Conservation (phyloP, 164 flowering plant genomes). For the Dillenia suffruticosa region DNA sequence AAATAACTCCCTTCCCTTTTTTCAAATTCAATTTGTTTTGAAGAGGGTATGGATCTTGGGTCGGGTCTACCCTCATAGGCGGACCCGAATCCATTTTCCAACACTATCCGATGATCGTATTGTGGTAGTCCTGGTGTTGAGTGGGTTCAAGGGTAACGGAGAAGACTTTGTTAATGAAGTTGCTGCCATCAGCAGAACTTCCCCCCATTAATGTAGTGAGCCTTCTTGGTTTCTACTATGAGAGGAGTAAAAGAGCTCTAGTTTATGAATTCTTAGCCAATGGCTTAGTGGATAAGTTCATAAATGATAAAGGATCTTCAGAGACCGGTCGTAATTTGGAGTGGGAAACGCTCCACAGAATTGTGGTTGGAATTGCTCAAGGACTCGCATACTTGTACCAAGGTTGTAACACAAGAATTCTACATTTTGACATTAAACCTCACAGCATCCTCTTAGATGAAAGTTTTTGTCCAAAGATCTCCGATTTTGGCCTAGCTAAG, state of each 20-base stretch:
- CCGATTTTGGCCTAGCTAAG: constrained; percentile 34
- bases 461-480: constrained; percentile 23
- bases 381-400: too few relatives aligned
- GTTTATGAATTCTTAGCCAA: not conserved
- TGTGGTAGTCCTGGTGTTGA: not conserved
- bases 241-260: not conserved
- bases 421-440: too few relatives aligned
- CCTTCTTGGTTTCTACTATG: not conserved
- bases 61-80: too few relatives aligned
- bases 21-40: too few relatives aligned
- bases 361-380: too few relatives aligned
- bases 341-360: not conserved
- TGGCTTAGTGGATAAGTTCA: not conserved
- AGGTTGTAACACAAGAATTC: too few relatives aligned
- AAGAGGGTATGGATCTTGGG: too few relatives aligned
- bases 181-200: constrained; percentile 1
- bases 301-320: not conserved
- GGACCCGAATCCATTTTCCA: too few relatives aligned
- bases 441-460: constrained; percentile 7
- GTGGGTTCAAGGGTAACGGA: not conserved
- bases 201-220: not conserved
- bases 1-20: too few relatives aligned
- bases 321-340: not conserved
- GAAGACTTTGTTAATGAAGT: not conserved
- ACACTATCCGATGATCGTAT: not conserved